Evolutionary conservation across 2,329 filamentous ascomycete species (phyloP), one percentile per base, ranked within the genome.

Genomic region (Meredithiella fracta): DNA sequence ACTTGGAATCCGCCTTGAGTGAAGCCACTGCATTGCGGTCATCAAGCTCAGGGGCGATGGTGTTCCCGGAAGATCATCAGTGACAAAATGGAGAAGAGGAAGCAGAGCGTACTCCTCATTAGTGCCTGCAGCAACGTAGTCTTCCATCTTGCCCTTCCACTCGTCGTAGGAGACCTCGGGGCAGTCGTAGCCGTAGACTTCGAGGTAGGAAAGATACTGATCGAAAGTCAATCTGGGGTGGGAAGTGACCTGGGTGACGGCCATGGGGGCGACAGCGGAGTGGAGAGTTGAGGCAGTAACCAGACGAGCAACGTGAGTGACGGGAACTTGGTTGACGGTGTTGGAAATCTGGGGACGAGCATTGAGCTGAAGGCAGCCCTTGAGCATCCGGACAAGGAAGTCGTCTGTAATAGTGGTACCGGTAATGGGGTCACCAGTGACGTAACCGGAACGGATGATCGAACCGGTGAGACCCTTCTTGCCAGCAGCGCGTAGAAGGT

Each of bases 311-410:
- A 96, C 89, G 61, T 94, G 87, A 60, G 81, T 80, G 25, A 95
- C 89, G 0, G 91, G 90, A 0, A 95, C 85, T 67, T 83, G 80
- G 71, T 96, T 97, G 67, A 96, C 80, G 0, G 87, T 86, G 71
- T 95, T 97, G 66, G 74, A 69, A 62, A 96, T 94, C 61, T 78
- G 76, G 1, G 90, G 91, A 0, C 87, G 76, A 2, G 75, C 74
- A 1, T 72, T 72, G 2, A 96, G 73, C 68, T 97, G 90, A 53
- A 94, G 73, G 63, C 88, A 94, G 57, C 88, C 90, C 71, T 96
- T 95, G 57, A 83, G 71, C 70, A 96, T 79, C 40, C 91, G 80
- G 61, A 95, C 78, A 5, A 97, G 71, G 72, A 96, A 97, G 68
- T 96, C 91, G 64, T 97, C 91, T 1, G 82, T 90, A 67, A 84